Base-by-base conservation (phyloP, 2,329 filamentous ascomycete genomes). In the Cercospora sp. region DNA sequence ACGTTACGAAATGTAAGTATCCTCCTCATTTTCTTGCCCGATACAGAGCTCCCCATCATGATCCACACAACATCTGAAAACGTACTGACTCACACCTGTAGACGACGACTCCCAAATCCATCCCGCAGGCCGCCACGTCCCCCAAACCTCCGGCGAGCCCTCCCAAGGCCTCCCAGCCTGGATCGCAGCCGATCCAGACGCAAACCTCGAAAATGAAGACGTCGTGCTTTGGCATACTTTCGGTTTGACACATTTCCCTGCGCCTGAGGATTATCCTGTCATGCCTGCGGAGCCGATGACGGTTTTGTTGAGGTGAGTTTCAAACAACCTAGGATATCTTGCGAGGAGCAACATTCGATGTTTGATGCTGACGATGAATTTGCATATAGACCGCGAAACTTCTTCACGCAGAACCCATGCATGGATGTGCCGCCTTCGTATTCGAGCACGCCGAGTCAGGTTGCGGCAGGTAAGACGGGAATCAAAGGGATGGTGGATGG, bases 171-270 rank as follows among this genome's bases (percentile, higher is more conserved):
- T 96, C 2, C 90, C 91, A 0, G 85, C 89, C 72, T 94, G 92
- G 92, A 90, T 95, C 72, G 81, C 83, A 18, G 88, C 87, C 26
- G 87, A 93, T 69, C 89, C 91, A 12, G 82, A 81, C 57, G 87
- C 86, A 66, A 86, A 83, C 28, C 89, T 96, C 72, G 91, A 91
- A 65, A 91, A 97, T 82, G 91, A 89, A 0, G 92, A 97, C 77
- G 82, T 97, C 31, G 93, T 97, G 1, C 86, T 97, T 16, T 97
- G 93, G 93, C 93, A 97, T 81, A 96, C 93, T 0, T 97, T 97
- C 75, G 94, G 94, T 39, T 84, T 97, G 39, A 94, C 91, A 0
- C 94, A 97, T 78, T 94, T 97, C 83, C 93, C 94, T 0, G 83
- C 91, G 0, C 93, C 93, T 0, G 94, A 97, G 77, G 94, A 97